Evolutionary conservation across 805 yeast species (phyloP).

Genomic region (Helenozyma rhizophorensis): DNA sequence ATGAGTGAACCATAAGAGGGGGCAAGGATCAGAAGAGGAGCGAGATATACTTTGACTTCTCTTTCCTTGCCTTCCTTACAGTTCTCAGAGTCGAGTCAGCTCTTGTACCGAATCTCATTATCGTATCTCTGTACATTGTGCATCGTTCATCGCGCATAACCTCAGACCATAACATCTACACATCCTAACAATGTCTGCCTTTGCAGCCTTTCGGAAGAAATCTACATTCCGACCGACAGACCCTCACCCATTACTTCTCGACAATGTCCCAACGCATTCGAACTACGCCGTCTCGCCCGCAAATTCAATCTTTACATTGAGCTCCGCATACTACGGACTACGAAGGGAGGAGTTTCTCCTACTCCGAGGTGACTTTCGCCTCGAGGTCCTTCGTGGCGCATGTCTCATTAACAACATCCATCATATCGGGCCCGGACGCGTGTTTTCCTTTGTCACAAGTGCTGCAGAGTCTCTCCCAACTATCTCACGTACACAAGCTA

Average conservation of each 20-base stretch:
- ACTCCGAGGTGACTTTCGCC: constrained; percentile 43
- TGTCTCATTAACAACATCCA: constrained; percentile 39
- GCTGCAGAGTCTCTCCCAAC: constrained; percentile 36
- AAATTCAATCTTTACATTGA: constrained; percentile 10
- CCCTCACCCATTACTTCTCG: constrained; percentile 5
- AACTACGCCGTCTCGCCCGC: constrained; percentile 4
- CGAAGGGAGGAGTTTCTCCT: constrained; percentile 39
- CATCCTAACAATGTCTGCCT: constrained; percentile 12
- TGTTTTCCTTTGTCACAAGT: constrained; percentile 25
- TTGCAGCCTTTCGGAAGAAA: constrained; percentile 11
- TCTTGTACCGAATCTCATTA: no score
- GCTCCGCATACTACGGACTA: constrained; percentile 32
- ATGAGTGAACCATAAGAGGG: no score
- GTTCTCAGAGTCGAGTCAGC: no score
- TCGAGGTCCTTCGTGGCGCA: constrained; percentile 46
- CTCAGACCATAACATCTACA: no score
- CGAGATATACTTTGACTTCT: no score
- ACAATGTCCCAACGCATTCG: constrained; percentile 3
- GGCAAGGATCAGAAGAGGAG: no score
- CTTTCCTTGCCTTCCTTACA: no score
- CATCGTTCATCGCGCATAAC: no score
- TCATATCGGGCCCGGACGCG: constrained; percentile 22
- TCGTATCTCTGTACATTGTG: no score
- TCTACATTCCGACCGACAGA: constrained; percentile 2
- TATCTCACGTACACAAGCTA: constrained; percentile 19